Base-by-base conservation (phyloP, 768 basidiomycete genomes). In the Mycena galericulata region DNA sequence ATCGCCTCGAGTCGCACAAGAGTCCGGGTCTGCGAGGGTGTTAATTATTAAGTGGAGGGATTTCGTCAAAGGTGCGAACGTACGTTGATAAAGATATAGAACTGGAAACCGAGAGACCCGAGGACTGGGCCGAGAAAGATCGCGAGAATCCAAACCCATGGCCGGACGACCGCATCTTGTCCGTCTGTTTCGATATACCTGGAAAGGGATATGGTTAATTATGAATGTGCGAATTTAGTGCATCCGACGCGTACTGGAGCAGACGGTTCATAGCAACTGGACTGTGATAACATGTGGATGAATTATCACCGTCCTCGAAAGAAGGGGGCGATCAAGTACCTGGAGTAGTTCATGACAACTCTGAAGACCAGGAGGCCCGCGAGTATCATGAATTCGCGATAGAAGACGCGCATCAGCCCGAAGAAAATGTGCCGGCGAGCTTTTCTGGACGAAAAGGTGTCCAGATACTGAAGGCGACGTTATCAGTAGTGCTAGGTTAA, bases 131-230 rank as follows among this genome's bases (percentile, higher is more conserved):
- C 88, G 7, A 85, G 51, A 67, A 88, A 84, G 15, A 90, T 79
- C 74, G 80, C 79, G 0, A 78, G 34, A 17, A 92, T 85, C 91
- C 92, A 93, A 9, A 92, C 85, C 87, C 91, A 92, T 1, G 92
- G 92, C 38, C 85, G 84, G 32, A 90, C 73, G 0, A 88, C 72
- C n/a, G 75, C 81, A 59, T 82, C 75, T 18, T 80, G 76, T 0
- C 75, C 61, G n/a, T 24, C 46, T 14, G 49, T 84, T 77, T 92
- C 90, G 30, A 93, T 77, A 71, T 91, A 90, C 36, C 86, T 89
- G 58, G n/a, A n/a, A n/a, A n/a, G n/a, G n/a, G n/a, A n/a, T n/a
- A n/a, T 17, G 41, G 34, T 22, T 36, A 43, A 14, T 47, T 58
- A 45, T 24, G 30, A 18, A 40, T 22, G 11, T 50, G n/a, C 36